Evolutionary conservation across 2,329 filamentous ascomycete species (phyloP).

Genomic region (Clarireedia hainanense): DNA sequence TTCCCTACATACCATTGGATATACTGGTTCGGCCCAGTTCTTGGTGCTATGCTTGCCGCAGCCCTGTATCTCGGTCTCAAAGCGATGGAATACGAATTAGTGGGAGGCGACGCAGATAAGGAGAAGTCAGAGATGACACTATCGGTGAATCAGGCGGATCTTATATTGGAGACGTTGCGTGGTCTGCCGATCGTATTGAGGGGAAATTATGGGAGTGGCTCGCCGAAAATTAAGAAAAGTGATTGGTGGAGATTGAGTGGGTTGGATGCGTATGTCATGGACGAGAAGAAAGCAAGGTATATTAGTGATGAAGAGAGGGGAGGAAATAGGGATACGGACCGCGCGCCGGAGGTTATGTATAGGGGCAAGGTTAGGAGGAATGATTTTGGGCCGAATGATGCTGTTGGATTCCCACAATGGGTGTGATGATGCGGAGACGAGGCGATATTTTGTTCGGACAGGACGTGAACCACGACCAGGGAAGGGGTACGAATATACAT

Average conservation of each 20-base stretch:
- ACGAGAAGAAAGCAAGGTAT: neutral
- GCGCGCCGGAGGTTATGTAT: neutral
- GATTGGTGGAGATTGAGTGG: constrained; percentile 4
- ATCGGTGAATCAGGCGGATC: neutral
- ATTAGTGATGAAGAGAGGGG: neutral
- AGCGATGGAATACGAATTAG: constrained; percentile 6
- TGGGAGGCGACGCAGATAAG: constrained; percentile 8
- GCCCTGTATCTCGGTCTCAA: neutral
- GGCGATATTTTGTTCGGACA: no score
- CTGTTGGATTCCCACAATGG: no score
- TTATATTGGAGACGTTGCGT: constrained; percentile 4
- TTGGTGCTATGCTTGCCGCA: neutral
- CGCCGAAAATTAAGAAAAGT: neutral
- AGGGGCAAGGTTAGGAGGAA: neutral
- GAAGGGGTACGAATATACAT: no score
- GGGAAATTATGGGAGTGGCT: neutral
- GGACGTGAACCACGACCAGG: no score
- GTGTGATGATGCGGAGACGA: no score
- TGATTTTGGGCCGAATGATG: neutral
- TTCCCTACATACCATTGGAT: constrained; percentile 40
- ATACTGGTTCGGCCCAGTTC: constrained; percentile 26
- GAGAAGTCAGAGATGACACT: neutral
- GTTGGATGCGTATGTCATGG: neutral
- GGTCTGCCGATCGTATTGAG: neutral
- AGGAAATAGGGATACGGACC: neutral